These are phyloP conservation scores for Boletus bicolor DNA, from an alignment of 768 basidiomycete species.

Conservation along the genomic window DNA sequence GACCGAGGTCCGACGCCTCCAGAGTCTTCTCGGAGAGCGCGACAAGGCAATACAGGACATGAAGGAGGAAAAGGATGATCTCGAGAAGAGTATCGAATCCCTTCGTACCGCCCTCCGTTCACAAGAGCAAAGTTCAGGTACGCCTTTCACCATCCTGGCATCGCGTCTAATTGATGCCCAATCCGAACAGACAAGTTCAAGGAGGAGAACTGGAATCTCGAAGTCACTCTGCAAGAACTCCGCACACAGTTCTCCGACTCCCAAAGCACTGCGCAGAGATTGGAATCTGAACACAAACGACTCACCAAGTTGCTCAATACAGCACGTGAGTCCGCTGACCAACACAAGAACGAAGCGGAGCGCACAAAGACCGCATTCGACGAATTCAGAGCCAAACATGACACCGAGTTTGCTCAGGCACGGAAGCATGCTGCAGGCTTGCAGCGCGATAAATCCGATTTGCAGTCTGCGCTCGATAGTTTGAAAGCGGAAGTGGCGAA, in stretches of 20 bases:
- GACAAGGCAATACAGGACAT: slow-evolving; percentile 91
- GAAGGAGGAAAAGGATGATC: slow-evolving; percentile 88
- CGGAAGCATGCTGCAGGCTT: slow-evolving; percentile 84
- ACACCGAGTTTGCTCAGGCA: slow-evolving; percentile 91
- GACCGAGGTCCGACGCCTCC: slow-evolving; percentile 87
- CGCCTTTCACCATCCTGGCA: slow-evolving; percentile 18
- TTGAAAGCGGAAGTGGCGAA: slow-evolving; percentile 71
- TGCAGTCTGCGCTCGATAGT: slow-evolving; percentile 76
- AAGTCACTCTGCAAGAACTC: slow-evolving; percentile 87
- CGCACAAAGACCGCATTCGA: slow-evolving; percentile 59
- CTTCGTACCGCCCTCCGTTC: slow-evolving; percentile 70
- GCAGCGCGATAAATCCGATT: slow-evolving; percentile 88
- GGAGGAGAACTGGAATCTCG: slow-evolving; percentile 99
- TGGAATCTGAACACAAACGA: slow-evolving; percentile 82
- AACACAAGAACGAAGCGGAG: slow-evolving; percentile 84
- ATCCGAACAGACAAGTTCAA: slow-evolving; percentile 77
- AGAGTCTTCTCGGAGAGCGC: slow-evolving; percentile 85
- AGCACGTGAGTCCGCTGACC: slow-evolving; percentile 73
- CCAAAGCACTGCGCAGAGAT: slow-evolving; percentile 60
- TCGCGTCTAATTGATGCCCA: not conserved
- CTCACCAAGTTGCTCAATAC: slow-evolving; percentile 70
- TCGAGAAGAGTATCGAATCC: slow-evolving; percentile 75
- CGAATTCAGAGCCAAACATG: slow-evolving; percentile 85
- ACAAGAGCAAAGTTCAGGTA: slow-evolving; percentile 80
- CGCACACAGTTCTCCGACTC: slow-evolving; percentile 65